These are phyloP conservation scores for Cryptococcus amylolentus DNA, from an alignment of 1,284 basidiomycete genomes.

Conservation along the genomic window DNA sequence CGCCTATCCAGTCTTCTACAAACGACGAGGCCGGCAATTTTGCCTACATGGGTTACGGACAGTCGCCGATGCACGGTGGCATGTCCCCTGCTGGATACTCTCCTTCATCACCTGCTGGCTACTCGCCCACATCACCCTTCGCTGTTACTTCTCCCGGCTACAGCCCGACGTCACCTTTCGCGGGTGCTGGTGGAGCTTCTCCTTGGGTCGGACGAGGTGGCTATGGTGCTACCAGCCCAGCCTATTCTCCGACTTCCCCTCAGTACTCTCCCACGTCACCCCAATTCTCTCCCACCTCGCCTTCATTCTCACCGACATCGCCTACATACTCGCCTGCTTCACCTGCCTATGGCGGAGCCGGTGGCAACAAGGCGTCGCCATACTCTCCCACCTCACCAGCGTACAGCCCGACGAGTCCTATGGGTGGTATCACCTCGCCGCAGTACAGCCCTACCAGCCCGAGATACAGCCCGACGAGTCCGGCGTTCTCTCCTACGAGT, in stretches of 20 bases:
- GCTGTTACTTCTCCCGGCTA: conserved; percentile 45
- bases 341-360: conserved; percentile 60
- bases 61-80: conserved; percentile 69
- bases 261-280: conserved; percentile 62
- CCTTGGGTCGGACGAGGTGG: conserved; percentile 62
- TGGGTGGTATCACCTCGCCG: conserved; percentile 19
- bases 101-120: conserved; percentile 47
- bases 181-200: conserved; percentile 61
- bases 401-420: conserved; percentile 24
- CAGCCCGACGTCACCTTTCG: conserved; percentile 76
- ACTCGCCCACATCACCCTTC: conserved; percentile 81
- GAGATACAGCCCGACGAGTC: conserved; percentile 30
- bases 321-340: conserved; percentile 58
- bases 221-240: conserved; percentile 56
- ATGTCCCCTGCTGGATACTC: conserved; percentile 61
- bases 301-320: conserved; percentile 59
- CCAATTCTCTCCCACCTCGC: conserved; percentile 76
- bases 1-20: conserved; percentile 83
- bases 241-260: conserved; percentile 70
- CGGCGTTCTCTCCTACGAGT: conserved; percentile 57
- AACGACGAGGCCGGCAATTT: conserved; percentile 74
- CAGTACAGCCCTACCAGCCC: conserved; percentile 40
- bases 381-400: conserved; percentile 41
- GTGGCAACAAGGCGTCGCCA: conserved; percentile 26
- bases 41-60: conserved; percentile 67